Conservation (phyloP, 371 early-diverging fungal species). For the Mortierella sp. region DNA sequence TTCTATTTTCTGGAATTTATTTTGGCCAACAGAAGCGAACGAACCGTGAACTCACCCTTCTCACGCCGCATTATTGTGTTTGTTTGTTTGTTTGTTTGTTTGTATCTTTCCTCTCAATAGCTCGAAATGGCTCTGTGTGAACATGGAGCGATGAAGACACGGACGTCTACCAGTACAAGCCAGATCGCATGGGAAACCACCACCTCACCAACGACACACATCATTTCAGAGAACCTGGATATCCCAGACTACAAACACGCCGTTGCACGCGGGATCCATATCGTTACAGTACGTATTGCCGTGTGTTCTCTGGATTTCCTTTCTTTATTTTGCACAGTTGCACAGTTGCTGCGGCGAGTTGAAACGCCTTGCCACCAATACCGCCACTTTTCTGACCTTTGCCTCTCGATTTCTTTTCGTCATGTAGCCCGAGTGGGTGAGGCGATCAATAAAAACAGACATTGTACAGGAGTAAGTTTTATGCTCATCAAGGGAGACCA, state of each 20-base stretch:
- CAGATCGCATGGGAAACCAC: background rate
- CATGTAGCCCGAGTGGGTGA: slow-evolving; percentile 60
- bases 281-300: slow-evolving; percentile 34
- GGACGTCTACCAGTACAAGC: background rate
- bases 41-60: background rate
- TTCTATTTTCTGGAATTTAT: slow-evolving; percentile 4
- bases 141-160: slow-evolving; percentile 36
- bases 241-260: slow-evolving; percentile 47
- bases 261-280: slow-evolving; percentile 44
- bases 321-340: background rate
- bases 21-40: background rate
- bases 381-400: background rate
- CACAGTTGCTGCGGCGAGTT: background rate
- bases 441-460: slow-evolving; percentile 37
- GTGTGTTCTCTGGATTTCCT: background rate
- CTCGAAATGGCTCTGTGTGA: slow-evolving; percentile 18
- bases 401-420: background rate
- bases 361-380: background rate
- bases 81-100: background rate
- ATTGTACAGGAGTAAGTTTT: slow-evolving; percentile 61
- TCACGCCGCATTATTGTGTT: slow-evolving; percentile 18
- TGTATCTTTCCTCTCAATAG: slow-evolving; percentile 1
- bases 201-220: slow-evolving; percentile 33
- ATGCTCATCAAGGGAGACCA: too few relatives aligned
- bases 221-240: slow-evolving; percentile 49